Evolutionary conservation across 2,329 filamentous ascomycete species (phyloP).

Genomic region (Aspergillus niger): DNA sequence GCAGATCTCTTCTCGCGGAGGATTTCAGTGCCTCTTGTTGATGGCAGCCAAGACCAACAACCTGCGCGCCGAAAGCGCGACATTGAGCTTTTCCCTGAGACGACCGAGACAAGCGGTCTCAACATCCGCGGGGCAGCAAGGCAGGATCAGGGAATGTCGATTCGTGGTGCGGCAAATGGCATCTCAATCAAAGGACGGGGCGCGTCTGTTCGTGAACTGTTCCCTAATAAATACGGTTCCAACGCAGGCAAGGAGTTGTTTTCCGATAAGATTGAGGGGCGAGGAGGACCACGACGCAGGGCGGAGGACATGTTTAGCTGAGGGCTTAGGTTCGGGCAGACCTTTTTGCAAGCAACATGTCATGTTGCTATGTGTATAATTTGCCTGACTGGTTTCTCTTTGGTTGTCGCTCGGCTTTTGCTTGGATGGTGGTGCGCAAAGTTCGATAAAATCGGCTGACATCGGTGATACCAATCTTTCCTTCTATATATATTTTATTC

Average conservation of each 20-base stretch:
- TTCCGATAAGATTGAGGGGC: conserved; percentile 59
- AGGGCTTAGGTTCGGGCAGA: conserved; percentile 21
- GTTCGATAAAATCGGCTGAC: background rate
- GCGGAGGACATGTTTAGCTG: conserved; percentile 74
- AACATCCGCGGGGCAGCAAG: conserved; percentile 63
- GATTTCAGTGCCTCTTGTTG: conserved; percentile 54
- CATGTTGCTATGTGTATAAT: background rate
- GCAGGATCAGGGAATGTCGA: conserved; percentile 41
- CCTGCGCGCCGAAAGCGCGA: conserved; percentile 30
- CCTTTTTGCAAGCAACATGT: background rate
- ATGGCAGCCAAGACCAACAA: conserved; percentile 41
- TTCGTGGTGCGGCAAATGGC: conserved; percentile 50
- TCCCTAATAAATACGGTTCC: conserved; percentile 60
- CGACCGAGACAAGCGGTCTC: conserved; percentile 45
- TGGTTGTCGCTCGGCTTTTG: background rate
- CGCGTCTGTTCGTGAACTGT: conserved; percentile 66
- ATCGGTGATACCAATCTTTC: conserved; percentile 9
- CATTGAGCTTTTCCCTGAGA: conserved; percentile 44
- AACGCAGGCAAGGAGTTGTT: conserved; percentile 73
- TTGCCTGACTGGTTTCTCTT: background rate
- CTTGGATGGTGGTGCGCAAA: background rate
- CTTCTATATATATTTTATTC: conserved; percentile 1
- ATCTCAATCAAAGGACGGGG: conserved; percentile 73
- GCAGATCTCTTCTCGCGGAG: conserved; percentile 54
- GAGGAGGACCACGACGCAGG: conserved; percentile 62